Evolutionary conservation across 1,284 basidiomycete genomes (phyloP).

Genomic region (Rhodotorula sp.): DNA sequence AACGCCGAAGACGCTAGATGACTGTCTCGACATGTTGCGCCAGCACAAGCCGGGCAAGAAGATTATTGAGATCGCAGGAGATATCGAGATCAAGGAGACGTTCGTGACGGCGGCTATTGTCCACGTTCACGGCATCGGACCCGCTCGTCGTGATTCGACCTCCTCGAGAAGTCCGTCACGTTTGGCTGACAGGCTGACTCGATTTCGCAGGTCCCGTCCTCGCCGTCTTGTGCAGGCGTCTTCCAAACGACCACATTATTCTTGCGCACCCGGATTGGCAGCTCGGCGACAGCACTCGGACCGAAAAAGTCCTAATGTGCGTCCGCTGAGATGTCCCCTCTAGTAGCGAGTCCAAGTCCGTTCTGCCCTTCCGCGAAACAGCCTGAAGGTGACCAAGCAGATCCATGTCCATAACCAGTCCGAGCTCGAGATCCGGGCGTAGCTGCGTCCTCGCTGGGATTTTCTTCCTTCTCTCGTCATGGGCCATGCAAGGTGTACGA

Average conservation of each 20-base stretch:
- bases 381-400: neutral
- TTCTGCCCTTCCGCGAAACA: neutral
- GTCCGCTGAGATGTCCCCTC: neutral
- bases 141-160: neutral
- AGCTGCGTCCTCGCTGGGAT: too few species aligned
- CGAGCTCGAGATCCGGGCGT: neutral
- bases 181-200: too few species aligned
- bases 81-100: conserved; percentile 5
- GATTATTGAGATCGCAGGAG: neutral
- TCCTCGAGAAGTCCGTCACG: neutral
- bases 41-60: conserved; percentile 6
- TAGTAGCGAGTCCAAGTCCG: too few species aligned
- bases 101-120: neutral
- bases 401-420: conserved; percentile 2
- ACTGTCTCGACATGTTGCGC: neutral
- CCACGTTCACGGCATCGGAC: neutral
- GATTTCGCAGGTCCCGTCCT: neutral
- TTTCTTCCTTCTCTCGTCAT: too few species aligned
- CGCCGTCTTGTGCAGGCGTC: neutral
- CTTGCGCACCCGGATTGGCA: neutral
- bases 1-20: neutral
- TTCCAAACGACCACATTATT: neutral
- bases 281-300: neutral
- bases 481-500: too few species aligned
- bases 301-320: neutral